These are phyloP conservation scores for Pythium scleroteichum DNA, from an alignment of 352 stramenopile genomes.

Conservation along the genomic window DNA sequence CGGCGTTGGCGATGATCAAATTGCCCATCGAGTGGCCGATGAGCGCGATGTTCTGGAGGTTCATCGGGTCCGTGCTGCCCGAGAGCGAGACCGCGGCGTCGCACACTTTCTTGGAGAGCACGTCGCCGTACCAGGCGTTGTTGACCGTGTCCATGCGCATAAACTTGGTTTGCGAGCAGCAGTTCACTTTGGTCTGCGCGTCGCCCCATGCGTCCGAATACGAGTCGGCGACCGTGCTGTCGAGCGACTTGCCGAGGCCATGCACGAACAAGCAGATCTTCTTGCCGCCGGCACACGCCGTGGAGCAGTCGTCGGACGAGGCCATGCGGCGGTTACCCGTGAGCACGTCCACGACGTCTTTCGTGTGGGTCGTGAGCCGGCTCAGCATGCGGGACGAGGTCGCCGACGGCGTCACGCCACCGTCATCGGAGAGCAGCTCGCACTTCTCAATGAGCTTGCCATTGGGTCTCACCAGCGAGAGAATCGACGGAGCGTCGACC, in stretches of 20 bases:
- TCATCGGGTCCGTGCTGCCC: slow-evolving; percentile 18
- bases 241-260: slow-evolving; percentile 6
- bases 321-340: neutral
- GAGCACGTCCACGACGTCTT: neutral
- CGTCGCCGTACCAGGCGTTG: slow-evolving; percentile 25
- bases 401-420: neutral
- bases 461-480: neutral
- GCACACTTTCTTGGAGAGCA: slow-evolving; percentile 29
- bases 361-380: neutral
- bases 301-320: neutral
- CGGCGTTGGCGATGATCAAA: slow-evolving; percentile 25
- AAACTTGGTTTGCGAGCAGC: slow-evolving; percentile 34
- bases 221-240: neutral
- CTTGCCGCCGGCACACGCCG: slow-evolving; percentile 12
- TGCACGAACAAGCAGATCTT: slow-evolving; percentile 30
- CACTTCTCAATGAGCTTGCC: neutral
- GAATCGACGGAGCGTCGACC: neutral
- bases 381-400: neutral
- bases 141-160: slow-evolving; percentile 33
- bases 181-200: slow-evolving; percentile 20
- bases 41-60: slow-evolving; percentile 5
- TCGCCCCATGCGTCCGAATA: slow-evolving; percentile 25
- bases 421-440: neutral
- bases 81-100: slow-evolving; percentile 22
- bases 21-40: slow-evolving; percentile 40